Percentiles rank a stretch among this genome's conserved stretches.
Conservation (phyloP, 352 stramenopile species). For the Phytophthora citricola region DNA sequence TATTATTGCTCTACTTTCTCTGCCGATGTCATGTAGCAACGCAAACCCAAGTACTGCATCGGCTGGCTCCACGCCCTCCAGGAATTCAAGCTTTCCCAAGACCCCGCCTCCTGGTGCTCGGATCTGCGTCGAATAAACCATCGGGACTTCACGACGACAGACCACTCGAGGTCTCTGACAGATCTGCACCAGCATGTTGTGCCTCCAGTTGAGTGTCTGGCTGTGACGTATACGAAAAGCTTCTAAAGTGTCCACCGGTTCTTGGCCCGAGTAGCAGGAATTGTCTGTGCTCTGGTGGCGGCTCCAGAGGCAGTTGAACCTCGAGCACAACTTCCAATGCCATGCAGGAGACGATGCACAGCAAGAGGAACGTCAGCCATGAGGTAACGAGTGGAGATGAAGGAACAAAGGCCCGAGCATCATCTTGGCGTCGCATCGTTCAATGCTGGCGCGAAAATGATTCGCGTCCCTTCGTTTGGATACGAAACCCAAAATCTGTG, state of each 20-base stretch:
- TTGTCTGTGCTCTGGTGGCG: constrained; percentile 26
- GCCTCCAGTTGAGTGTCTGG: constrained; percentile 44
- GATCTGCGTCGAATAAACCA: constrained; percentile 56
- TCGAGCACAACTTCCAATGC: constrained; percentile 33
- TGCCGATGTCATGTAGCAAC: constrained; percentile 35
- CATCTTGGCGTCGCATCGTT: constrained; percentile 9
- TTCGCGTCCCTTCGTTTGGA: constrained; percentile 22
- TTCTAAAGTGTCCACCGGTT: constrained; percentile 66
- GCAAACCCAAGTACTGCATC: constrained; percentile 60
- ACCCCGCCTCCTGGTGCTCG: constrained; percentile 25
- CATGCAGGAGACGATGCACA: constrained; percentile 28
- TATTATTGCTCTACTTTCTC: constrained; percentile 35
- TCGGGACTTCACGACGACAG: constrained; percentile 47
- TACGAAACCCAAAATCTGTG: constrained; percentile 21
- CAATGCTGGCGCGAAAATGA: constrained; percentile 13
- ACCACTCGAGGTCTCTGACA: constrained; percentile 39
- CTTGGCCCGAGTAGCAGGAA: constrained; percentile 47
- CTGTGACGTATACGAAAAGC: constrained; percentile 47
- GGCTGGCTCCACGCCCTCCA: constrained; percentile 59
- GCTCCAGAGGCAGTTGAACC: constrained; percentile 34
- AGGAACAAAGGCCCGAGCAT: constrained; percentile 2
- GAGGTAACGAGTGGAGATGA: not conserved
- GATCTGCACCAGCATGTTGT: constrained; percentile 50
- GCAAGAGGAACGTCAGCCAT: constrained; percentile 23
- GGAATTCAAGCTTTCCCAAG: constrained; percentile 53